Conservation (phyloP, 805 yeast species). For the Nakazawaea holstii region DNA sequence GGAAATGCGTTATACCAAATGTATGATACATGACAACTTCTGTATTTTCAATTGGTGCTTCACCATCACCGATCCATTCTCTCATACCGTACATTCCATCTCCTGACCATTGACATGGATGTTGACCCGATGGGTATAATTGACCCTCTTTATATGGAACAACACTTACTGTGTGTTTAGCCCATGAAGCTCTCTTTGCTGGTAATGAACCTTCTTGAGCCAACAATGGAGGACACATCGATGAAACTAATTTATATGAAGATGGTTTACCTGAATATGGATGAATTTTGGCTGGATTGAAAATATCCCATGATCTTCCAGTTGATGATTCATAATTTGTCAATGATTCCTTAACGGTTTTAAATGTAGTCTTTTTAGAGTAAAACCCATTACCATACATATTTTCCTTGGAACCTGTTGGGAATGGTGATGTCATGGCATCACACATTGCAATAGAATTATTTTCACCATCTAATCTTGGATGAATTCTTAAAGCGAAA, state of each 20-base stretch:
- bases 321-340: conserved; percentile 48
- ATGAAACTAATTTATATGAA: conserved; percentile 60
- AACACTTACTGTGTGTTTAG: conserved; percentile 52
- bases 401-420: conserved; percentile 51
- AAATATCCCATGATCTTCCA: conserved; percentile 58
- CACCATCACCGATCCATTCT: conserved; percentile 49
- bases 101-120: conserved; percentile 53
- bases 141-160: conserved; percentile 60
- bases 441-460: conserved; percentile 60
- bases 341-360: conserved; percentile 51
- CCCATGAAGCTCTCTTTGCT: conserved; percentile 67
- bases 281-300: conserved; percentile 54
- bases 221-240: conserved; percentile 54
- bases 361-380: conserved; percentile 48
- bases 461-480: conserved; percentile 61
- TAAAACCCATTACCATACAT: conserved; percentile 61
- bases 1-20: conserved; percentile 68
- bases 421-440: conserved; percentile 44
- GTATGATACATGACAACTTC: conserved; percentile 66
- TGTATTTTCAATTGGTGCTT: conserved; percentile 44
- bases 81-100: conserved; percentile 50
- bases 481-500: conserved; percentile 61
- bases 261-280: conserved; percentile 58
- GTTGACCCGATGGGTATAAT: conserved; percentile 63
- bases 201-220: conserved; percentile 62